These are phyloP conservation scores for Fraxinus baroniana DNA, from an alignment of 305 asterid species.

Conservation along the genomic window DNA sequence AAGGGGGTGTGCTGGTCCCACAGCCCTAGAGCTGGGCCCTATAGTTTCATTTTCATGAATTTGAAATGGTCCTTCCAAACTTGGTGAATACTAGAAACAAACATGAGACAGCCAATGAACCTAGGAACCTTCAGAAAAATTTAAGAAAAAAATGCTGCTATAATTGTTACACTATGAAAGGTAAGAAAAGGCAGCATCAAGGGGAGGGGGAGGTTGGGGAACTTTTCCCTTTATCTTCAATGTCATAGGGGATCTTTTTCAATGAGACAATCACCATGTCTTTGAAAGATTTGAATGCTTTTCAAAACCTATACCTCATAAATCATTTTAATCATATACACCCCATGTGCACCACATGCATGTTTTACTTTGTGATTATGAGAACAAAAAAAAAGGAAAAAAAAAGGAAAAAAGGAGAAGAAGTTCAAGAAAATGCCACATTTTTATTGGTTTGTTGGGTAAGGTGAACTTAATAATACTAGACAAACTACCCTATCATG, in stretches of 20 bases:
- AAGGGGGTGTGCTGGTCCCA: too few relatives aligned
- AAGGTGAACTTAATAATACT: not conserved
- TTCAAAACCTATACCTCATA: not conserved
- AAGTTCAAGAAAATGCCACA: not conserved
- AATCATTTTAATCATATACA: constrained; percentile 1
- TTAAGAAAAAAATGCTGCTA: constrained; percentile 31
- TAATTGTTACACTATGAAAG: constrained; percentile 17
- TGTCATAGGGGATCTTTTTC: constrained; percentile 13
- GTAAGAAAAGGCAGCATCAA: not conserved
- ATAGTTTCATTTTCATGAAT: not conserved
- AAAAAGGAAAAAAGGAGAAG: too few relatives aligned
- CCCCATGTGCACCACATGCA: constrained; percentile 5
- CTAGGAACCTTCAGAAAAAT: constrained; percentile 22
- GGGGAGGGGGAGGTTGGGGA: not conserved
- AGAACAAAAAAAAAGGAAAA: not conserved
- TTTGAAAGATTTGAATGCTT: constrained; percentile 15
- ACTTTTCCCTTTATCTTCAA: constrained; percentile 13
- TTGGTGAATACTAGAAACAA: constrained; percentile 8
- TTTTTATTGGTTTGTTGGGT: not conserved
- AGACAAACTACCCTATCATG: not conserved
- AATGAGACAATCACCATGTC: constrained; percentile 21
- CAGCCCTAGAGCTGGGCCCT: not conserved
- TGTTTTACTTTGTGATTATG: constrained; percentile 2
- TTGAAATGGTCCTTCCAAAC: not conserved
- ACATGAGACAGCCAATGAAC: constrained; percentile 16